Percentiles rank a stretch among this genome's conserved stretches.
phyloP scores from a whole-genome alignment of 1,284 basidiomycete genomes.

The Naganishia sp. region DNA sequence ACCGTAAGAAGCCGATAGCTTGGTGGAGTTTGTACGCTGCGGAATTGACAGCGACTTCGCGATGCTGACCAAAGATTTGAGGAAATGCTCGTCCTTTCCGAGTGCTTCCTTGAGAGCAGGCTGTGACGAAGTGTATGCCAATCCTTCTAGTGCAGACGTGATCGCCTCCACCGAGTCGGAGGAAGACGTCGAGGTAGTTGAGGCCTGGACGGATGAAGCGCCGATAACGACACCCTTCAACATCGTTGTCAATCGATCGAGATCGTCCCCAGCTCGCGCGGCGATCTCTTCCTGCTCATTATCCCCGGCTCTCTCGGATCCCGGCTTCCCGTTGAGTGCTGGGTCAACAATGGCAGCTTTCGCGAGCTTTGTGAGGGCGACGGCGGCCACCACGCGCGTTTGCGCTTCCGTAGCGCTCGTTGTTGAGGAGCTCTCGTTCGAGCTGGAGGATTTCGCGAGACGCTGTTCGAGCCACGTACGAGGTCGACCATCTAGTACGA shows the following conservation, averaged over 20 bases:
- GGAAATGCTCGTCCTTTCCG: conserved; percentile 16
- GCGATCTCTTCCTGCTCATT: neutral
- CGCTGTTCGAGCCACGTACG: conserved; percentile 25
- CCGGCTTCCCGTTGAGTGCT: conserved; percentile 9
- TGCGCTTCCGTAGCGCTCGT: neutral
- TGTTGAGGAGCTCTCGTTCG: too few species aligned
- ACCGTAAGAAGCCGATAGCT: conserved; percentile 31
- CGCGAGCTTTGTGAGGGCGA: conserved; percentile 30
- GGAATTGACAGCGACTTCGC: conserved; percentile 3
- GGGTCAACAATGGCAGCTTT: conserved; percentile 29
- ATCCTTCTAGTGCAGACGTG: conserved; percentile 28
- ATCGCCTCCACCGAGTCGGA: neutral
- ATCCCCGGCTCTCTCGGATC: neutral
- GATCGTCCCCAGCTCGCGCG: conserved; percentile 6
- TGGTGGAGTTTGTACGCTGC: conserved; percentile 3
- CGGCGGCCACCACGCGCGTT: conserved; percentile 15
- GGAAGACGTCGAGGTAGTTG: neutral
- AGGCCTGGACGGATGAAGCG: neutral
- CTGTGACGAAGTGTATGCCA: conserved; percentile 32
- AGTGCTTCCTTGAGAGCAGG: conserved; percentile 24
- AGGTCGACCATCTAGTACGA: conserved; percentile 1
- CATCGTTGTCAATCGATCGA: conserved; percentile 14
- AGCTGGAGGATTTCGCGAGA: neutral
- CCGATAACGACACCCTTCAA: conserved; percentile 27
- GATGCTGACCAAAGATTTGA: conserved; percentile 25